Evolutionary conservation across 2,329 filamentous ascomycete genomes (phyloP).

Genomic region (Fusarium sambucinum): DNA sequence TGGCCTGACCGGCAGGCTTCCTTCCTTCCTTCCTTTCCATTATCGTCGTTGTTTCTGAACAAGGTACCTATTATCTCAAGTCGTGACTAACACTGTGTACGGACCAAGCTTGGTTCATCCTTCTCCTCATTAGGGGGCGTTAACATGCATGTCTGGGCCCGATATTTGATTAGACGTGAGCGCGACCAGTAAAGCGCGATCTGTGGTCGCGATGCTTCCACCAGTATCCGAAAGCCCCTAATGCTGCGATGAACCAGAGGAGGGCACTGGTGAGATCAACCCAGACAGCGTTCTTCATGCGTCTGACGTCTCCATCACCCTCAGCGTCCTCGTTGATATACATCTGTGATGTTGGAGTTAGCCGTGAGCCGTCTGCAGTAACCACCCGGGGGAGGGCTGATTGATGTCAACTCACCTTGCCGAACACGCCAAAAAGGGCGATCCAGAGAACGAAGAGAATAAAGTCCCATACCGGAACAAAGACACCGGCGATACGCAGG

Average conservation of each 20-base stretch:
- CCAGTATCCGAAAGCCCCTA: constrained; percentile 70
- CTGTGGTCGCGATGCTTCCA: constrained; percentile 65
- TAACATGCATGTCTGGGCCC: background rate
- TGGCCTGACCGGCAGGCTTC: constrained; percentile 34
- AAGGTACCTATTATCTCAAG: constrained; percentile 5
- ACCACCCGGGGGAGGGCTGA: background rate
- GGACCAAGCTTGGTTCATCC: constrained; percentile 3
- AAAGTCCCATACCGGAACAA: constrained; percentile 75
- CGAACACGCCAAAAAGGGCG: constrained; percentile 86
- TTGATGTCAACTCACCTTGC: constrained; percentile 59
- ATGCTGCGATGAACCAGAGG: constrained; percentile 77
- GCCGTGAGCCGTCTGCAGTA: constrained; percentile 11
- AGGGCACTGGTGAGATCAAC: constrained; percentile 80
- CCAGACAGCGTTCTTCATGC: constrained; percentile 92
- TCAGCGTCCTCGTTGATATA: constrained; percentile 78
- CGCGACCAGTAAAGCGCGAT: constrained; percentile 70
- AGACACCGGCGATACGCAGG: constrained; percentile 59
- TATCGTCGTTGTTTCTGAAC: background rate
- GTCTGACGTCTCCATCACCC: constrained; percentile 71
- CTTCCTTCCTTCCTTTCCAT: background rate
- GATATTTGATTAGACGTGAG: constrained; percentile 58
- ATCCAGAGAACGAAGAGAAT: constrained; percentile 84
- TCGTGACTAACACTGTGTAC: constrained; percentile 12
- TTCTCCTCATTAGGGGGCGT: constrained; percentile 6
- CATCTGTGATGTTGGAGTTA: constrained; percentile 58